Base-by-base conservation (phyloP, 2,329 filamentous ascomycete species). In the Exophiala sideris region DNA sequence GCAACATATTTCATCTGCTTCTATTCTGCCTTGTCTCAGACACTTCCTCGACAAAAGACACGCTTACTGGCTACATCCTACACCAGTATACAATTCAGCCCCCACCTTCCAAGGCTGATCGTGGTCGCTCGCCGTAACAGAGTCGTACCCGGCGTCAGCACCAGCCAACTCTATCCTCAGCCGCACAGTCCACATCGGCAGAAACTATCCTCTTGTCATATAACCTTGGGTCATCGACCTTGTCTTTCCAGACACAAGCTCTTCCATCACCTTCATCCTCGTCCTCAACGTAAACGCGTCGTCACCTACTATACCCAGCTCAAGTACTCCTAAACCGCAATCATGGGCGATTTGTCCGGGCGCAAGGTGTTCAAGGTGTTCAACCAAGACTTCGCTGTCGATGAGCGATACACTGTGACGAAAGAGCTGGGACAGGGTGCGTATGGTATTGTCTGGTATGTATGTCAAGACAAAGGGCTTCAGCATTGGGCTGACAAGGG, bases 301-400 rank as follows among this genome's bases (percentile, higher is more conserved):
- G 20, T 21, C 32, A 24, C 29, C 35, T 14, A 3, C 14, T 33
- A 10, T 21, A 33, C 34, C 20, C 29, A 34, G 44, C 24, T 12
- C 8, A 12, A 29, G 16, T 35, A 33, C 16, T 41, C 39, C 34
- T 34, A 34, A 46, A 40, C 29, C 39, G 45, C 51, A 54, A 69
- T 53, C 67, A 85, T 85, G 82, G 73, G 77, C 62, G 81, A 85
- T 66, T 73, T 85, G 58, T 75, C 77, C 60, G 85, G 85, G 70
- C 87, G 91, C 75, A 96, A 96, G 82, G 84, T 92, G 74, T 96
- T 96, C 82, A 96, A 95, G 85, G 91, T 99, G 72, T 99, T 99
- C 78, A 96, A 96, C 80, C 94, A 99, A 71, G 94, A 99, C 78
- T 99, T 99, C 71, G 86, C 96, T 66, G 94, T 97, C 68, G 94